phyloP scores from a whole-genome alignment of 1,284 basidiomycete species.

The Malassezia vespertilionis region DNA sequence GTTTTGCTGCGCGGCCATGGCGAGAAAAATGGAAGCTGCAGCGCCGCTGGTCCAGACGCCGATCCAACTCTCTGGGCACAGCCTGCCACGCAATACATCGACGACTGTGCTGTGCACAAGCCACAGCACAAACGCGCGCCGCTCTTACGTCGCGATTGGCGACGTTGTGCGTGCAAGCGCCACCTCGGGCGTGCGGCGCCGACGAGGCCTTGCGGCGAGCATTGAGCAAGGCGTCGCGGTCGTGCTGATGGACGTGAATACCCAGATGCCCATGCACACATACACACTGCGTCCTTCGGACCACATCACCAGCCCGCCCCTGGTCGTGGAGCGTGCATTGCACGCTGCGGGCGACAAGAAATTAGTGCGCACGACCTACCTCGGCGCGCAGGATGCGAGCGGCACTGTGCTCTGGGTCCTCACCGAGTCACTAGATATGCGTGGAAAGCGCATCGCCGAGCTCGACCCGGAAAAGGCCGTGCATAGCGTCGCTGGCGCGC shows the following conservation, averaged over 20 bases:
- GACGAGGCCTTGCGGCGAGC: conserved; percentile 10
- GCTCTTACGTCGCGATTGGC: conserved; percentile 14
- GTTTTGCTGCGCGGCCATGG: neutral
- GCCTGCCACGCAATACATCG: neutral
- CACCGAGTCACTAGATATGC: conserved; percentile 9
- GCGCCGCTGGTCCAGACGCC: conserved; percentile 17
- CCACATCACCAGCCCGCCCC: conserved; percentile 12
- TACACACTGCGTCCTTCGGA: conserved; percentile 16
- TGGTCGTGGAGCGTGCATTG: conserved; percentile 13
- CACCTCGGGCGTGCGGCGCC: conserved; percentile 1
- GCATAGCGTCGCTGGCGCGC: neutral
- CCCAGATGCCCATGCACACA: conserved; percentile 17
- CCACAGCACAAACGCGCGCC: neutral
- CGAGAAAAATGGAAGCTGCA: neutral
- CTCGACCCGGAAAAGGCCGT: neutral
- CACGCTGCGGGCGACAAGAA: too few relatives aligned
- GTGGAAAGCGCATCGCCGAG: neutral
- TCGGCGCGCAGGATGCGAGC: neutral
- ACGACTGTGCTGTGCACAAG: neutral
- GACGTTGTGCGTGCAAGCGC: conserved; percentile 14
- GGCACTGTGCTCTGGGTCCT: neutral
- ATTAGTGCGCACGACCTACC: conserved; percentile 12
- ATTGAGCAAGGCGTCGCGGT: conserved; percentile 16
- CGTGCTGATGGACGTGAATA: conserved; percentile 13
- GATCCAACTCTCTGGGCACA: conserved; percentile 13